Evolutionary conservation across 1,139 yeast species (phyloP), one percentile per base, ranked within the genome.

Genomic region (Kodamaea sp.): DNA sequence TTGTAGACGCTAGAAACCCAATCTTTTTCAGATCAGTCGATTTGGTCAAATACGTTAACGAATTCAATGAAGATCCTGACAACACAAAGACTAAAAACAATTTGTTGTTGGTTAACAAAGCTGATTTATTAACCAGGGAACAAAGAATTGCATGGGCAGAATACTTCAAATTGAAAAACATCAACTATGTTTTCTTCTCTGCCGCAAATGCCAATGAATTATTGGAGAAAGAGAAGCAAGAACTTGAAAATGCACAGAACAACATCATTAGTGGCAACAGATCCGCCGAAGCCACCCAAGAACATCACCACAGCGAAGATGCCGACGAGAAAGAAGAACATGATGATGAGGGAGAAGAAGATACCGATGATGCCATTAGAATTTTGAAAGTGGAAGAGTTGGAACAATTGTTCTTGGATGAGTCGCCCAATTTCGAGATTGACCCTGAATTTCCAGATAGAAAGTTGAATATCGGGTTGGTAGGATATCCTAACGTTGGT

Each of bases 1-100:
- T 94, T 66, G 98, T 92, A 21, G 99, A 94, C 66, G 97, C 97
- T 7, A 76, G 99, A 63, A 89, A 87, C 55, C 98, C 99, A 3
- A 65, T 90, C 39, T 72, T 89, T 43, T 94, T 88, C 68, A 76
- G 97, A 57, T 89, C 97, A 1, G 77, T 79, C 22, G 98, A 94
- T 63, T 73, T 94, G 56, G 98, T 87, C 43, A 73, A 63, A 23
- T 94, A 92, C 54, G 97, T 89, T 19, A 67, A 75, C 35, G 95
- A 85, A 44, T 59, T 87, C 29, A 60, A 61, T 47, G 83, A 84
- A 45, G n/a, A n/a, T n/a, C 76, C 79, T 10, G 69, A 60, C 27
- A 50, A 57, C 22, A 59, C 59, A 38, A 57, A 66, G 28, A 64
- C 74, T 29, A 90, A 92, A 63, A 77, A 73, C 47, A 90, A 86